A percentile compares a stretch with the other conserved stretches of the same genome.
phyloP scores from a whole-genome alignment of 345 rosid genomes.

The Acer yangbiense region DNA sequence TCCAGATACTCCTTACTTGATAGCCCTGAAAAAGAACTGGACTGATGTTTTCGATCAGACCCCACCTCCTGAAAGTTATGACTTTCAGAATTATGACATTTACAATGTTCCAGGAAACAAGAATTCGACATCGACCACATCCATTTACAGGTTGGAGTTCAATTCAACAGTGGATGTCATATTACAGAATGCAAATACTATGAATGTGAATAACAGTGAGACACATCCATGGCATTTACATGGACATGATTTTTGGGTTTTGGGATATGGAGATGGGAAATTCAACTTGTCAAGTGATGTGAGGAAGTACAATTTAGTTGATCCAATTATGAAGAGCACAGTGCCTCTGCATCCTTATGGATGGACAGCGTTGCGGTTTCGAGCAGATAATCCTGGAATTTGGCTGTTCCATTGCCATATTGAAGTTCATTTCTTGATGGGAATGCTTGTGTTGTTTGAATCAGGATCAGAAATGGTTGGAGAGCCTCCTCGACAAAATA shows the following conservation, averaged over 20 bases:
- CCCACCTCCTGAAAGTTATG: not conserved
- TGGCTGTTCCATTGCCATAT: constrained; percentile 52
- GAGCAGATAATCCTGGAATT: constrained; percentile 36
- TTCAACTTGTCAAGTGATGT: constrained; percentile 14
- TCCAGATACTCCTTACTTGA: constrained; percentile 37
- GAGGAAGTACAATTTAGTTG: constrained; percentile 20
- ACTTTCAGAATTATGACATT: constrained; percentile 25
- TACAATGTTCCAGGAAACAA: constrained; percentile 19
- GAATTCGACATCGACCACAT: constrained; percentile 27
- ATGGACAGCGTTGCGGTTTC: constrained; percentile 40
- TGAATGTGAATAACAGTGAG: constrained; percentile 23
- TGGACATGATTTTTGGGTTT: constrained; percentile 42
- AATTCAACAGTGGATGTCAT: constrained; percentile 35
- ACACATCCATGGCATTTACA: constrained; percentile 45
- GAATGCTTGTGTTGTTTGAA: constrained; percentile 37
- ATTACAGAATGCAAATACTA: constrained; percentile 36
- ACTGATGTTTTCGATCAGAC: constrained; percentile 18
- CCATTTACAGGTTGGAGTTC: constrained; percentile 28
- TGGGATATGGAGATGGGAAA: constrained; percentile 35
- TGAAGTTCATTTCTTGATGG: constrained; percentile 38
- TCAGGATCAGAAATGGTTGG: constrained; percentile 21
- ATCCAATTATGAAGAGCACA: constrained; percentile 36
- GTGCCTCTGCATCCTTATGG: constrained; percentile 34
- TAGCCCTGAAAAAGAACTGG: constrained; percentile 22
- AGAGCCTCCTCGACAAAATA: constrained; percentile 15